Conservation (phyloP, 2,329 filamentous ascomycete species). For the Ophidiomyces ophidiicola region DNA sequence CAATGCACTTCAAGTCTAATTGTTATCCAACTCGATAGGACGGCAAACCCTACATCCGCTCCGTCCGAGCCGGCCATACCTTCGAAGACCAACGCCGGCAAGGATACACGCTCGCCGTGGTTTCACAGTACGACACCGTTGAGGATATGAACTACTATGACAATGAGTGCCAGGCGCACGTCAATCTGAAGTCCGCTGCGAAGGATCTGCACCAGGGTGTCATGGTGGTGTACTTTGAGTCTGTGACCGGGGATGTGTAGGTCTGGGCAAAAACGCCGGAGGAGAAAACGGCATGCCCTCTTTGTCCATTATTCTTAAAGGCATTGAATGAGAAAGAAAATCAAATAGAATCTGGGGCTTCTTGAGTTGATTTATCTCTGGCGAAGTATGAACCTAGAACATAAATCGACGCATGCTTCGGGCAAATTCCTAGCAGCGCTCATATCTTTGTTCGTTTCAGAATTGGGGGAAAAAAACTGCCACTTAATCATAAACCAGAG, state of each 20-base stretch:
- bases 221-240: constrained; percentile 18
- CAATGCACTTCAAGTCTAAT: neutral
- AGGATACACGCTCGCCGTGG: constrained; percentile 49
- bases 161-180: constrained; percentile 40
- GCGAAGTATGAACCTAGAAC: no score
- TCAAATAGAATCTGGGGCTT: no score
- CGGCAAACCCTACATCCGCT: constrained; percentile 54
- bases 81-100: constrained; percentile 43
- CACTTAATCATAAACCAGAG: no score
- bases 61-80: constrained; percentile 38
- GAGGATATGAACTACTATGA: constrained; percentile 58
- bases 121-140: constrained; percentile 46
- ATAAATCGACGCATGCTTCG: no score
- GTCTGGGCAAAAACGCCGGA: neutral
- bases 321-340: no score
- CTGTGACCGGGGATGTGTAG: neutral
- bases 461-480: no score
- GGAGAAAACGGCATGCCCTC: no score
- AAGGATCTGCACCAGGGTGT: constrained; percentile 17
- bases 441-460: no score
- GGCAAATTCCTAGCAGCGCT: no score
- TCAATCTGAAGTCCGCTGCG: constrained; percentile 24
- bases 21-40: constrained; percentile 35
- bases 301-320: no score
- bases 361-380: no score